Conservation (phyloP, 345 rosid genomes). For the sweet orange (Citrus sinensis) region DNA sequence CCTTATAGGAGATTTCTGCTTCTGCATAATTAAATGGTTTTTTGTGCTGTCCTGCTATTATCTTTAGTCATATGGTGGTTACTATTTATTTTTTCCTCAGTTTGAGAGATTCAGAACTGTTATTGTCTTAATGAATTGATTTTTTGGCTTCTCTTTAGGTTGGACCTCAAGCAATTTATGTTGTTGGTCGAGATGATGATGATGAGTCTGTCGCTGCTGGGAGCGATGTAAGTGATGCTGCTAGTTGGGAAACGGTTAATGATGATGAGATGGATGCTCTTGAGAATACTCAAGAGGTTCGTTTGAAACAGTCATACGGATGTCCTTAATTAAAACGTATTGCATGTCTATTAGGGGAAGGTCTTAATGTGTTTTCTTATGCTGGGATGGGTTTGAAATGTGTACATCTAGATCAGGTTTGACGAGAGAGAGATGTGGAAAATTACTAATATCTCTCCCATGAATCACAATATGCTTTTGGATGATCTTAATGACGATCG, state of each 20-base stretch:
- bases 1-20: conserved; percentile 1
- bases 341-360: not conserved
- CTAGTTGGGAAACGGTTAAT: conserved; percentile 95
- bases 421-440: not conserved
- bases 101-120: conserved; percentile 13
- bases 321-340: conserved; percentile 7
- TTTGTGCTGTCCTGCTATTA: not conserved
- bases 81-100: not conserved
- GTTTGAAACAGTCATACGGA: conserved; percentile 23
- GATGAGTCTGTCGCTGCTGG: conserved; percentile 79
- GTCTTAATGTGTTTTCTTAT: not conserved
- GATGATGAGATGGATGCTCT: conserved; percentile 64
- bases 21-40: not conserved
- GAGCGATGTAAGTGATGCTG: conserved; percentile 85
- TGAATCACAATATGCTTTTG: not conserved
- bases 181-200: conserved; percentile 92
- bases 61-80: conserved; percentile 4
- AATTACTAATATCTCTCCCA: not conserved
- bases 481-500: conserved; percentile 3
- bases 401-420: not conserved
- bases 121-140: conserved; percentile 18
- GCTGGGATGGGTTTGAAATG: not conserved
- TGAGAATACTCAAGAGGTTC: conserved; percentile 72
- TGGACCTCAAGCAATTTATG: conserved; percentile 98
- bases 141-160: conserved; percentile 48